Evolutionary conservation across 768 basidiomycete species (phyloP).

Genomic region (Cantharellus cinnabarinus): DNA sequence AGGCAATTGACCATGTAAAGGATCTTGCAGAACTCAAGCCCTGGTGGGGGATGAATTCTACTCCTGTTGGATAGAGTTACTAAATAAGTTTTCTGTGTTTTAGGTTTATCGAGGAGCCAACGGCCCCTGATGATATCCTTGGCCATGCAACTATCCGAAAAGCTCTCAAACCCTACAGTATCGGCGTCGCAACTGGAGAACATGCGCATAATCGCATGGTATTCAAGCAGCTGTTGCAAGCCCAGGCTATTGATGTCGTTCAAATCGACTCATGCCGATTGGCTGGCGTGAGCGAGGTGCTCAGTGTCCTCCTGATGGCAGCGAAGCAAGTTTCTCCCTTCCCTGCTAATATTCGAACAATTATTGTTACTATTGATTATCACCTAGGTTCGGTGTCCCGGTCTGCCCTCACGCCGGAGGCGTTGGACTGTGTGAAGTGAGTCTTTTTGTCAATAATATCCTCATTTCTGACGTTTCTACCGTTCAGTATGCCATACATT

Average conservation of each 20-base stretch:
- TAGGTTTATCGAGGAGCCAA: slow-evolving; percentile 89
- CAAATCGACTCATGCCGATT: slow-evolving; percentile 91
- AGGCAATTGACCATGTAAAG: slow-evolving; percentile 83
- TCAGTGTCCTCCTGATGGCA: slow-evolving; percentile 75
- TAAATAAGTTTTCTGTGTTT: background rate
- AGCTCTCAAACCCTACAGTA: slow-evolving; percentile 54
- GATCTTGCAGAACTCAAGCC: slow-evolving; percentile 63
- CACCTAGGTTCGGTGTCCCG: slow-evolving; percentile 54
- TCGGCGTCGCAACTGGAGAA: slow-evolving; percentile 86
- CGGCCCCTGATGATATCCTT: slow-evolving; percentile 77
- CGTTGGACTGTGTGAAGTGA: slow-evolving; percentile 64
- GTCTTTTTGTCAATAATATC: slow-evolving; percentile 13
- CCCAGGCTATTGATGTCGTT: slow-evolving; percentile 79
- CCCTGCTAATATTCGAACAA: background rate
- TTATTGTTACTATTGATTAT: background rate
- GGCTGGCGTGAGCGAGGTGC: slow-evolving; percentile 85
- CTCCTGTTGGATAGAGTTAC: background rate
- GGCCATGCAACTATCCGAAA: slow-evolving; percentile 61
- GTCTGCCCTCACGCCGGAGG: slow-evolving; percentile 93
- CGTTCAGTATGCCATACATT: slow-evolving; percentile 6
- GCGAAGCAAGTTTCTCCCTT: slow-evolving; percentile 37
- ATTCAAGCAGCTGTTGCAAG: slow-evolving; percentile 85
- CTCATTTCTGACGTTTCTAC: background rate
- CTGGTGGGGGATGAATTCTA: slow-evolving; percentile 30
- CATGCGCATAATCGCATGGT: slow-evolving; percentile 87